A percentile compares a stretch with the other conserved stretches of the same genome.
phyloP scores from a whole-genome alignment of 257 asterid genomes.

The Nyctanthes arbortristis region DNA sequence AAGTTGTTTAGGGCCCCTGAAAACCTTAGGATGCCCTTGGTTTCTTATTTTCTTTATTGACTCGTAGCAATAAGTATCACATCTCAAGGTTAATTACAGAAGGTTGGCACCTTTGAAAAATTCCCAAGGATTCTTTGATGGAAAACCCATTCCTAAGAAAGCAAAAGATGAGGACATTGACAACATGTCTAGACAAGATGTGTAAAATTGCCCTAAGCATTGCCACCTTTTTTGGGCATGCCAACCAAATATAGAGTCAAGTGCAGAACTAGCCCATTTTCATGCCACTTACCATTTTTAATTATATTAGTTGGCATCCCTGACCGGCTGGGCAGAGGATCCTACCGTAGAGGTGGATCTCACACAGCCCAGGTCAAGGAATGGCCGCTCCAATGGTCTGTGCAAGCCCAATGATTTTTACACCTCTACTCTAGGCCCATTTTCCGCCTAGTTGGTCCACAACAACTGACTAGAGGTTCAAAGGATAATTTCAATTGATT shows the following conservation, averaged over 20 bases:
- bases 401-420: no score
- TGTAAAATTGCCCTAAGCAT: no score
- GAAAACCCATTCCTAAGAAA: neutral
- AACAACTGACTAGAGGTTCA: neutral
- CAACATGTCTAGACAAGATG: neutral
- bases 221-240: neutral
- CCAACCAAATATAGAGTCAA: neutral
- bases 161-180: neutral
- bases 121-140: no score
- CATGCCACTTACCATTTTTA: neutral
- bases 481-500: constrained; percentile 3
- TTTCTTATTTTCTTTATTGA: no score
- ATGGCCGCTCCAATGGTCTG: no score
- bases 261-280: neutral
- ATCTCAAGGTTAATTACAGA: no score
- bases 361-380: neutral
- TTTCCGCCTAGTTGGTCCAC: neutral
- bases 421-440: neutral
- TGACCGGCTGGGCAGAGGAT: no score
- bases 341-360: no score
- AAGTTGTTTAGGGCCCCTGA: no score
- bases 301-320: neutral
- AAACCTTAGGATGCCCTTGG: no score
- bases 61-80: no score
- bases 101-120: no score